These are phyloP conservation scores for Tuctoria greenei DNA, from an alignment of 176 grass and related monocot genomes.

Conservation along the genomic window DNA sequence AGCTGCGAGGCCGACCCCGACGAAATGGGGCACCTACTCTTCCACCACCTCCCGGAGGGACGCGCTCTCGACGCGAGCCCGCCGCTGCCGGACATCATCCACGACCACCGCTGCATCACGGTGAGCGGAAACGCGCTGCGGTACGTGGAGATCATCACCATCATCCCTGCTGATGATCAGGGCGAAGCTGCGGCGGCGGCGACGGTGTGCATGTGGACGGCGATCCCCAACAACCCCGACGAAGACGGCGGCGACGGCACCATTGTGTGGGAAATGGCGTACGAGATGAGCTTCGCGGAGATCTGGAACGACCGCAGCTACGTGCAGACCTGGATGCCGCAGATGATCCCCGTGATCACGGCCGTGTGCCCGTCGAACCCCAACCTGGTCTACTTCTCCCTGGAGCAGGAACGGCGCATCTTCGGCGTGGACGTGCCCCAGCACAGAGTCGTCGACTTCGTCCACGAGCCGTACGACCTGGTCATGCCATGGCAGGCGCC, in stretches of 20 bases:
- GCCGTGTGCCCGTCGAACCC: too few species aligned
- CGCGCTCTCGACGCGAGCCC: neutral
- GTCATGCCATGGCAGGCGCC: neutral
- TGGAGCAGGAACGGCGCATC: neutral
- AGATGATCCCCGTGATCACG: too few species aligned
- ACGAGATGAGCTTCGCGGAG: neutral
- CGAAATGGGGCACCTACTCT: neutral
- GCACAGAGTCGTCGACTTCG: neutral
- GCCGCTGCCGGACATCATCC: neutral
- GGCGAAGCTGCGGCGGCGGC: neutral
- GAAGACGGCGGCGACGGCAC: too few species aligned
- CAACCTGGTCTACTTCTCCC: too few species aligned
- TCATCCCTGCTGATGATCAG: too few species aligned
- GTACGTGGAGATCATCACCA: conserved; percentile 16
- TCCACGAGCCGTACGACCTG: neutral
- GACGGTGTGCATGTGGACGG: conserved; percentile 1
- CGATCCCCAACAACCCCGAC: neutral
- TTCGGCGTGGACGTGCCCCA: neutral
- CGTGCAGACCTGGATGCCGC: neutral
- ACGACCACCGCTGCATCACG: conserved; percentile 11
- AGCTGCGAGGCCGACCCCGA: neutral
- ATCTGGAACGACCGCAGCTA: conserved; percentile 14
- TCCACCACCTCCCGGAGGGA: neutral
- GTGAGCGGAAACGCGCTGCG: neutral
- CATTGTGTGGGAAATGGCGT: neutral